These are phyloP conservation scores for Hyparrhenia diplandra DNA, from an alignment of 176 grass and related monocot species.

Conservation along the genomic window DNA sequence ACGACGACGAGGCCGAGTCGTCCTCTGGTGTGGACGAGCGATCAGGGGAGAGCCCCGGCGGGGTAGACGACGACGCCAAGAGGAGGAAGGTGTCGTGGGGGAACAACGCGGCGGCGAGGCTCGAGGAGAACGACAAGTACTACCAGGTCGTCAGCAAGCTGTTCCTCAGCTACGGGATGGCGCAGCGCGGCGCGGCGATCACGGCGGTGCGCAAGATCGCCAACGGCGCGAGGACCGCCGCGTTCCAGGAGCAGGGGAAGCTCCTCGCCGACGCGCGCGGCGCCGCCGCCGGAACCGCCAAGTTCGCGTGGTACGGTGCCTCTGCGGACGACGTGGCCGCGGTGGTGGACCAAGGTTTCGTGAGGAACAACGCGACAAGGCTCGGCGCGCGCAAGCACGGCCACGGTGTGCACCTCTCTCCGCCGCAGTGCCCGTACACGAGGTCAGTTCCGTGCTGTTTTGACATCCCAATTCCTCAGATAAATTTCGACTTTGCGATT, in stretches of 20 bases:
- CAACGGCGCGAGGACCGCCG: constrained; percentile 26
- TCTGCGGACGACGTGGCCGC: constrained; percentile 41
- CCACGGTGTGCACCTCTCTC: constrained; percentile 69
- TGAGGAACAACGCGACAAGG: constrained; percentile 14
- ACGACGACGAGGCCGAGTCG: background rate
- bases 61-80: background rate
- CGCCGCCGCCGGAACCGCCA: constrained; percentile 23
- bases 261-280: constrained; percentile 42
- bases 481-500: background rate
- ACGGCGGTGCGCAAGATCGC: constrained; percentile 57
- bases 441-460: constrained; percentile 41
- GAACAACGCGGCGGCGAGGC: background rate
- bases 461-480: background rate
- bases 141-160: constrained; percentile 64
- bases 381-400: constrained; percentile 47
- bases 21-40: constrained; percentile 39
- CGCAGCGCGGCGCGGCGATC: constrained; percentile 15
- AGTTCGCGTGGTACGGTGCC: constrained; percentile 70
- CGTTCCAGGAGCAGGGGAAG: constrained; percentile 44
- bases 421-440: constrained; percentile 46
- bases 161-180: constrained; percentile 50
- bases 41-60: constrained; percentile 30
- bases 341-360: constrained; percentile 44
- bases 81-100: constrained; percentile 14
- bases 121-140: constrained; percentile 44